Conservation (phyloP, 768 basidiomycete species). For the Boletus vinaceobasis region DNA sequence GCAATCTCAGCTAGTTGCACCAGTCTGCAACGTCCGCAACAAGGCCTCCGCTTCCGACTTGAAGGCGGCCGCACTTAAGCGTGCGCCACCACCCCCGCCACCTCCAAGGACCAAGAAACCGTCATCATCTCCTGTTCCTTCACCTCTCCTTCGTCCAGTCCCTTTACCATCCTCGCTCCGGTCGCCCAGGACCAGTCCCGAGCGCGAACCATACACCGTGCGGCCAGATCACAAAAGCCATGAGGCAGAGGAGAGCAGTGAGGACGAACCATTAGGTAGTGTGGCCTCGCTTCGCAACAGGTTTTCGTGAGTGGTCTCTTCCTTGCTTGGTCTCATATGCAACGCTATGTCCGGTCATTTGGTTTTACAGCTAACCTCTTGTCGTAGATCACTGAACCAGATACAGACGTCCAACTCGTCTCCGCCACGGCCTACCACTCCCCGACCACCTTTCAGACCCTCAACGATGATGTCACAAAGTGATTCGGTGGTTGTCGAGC, state of each 20-base stretch:
- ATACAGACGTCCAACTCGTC: constrained; percentile 5
- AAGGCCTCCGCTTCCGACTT: constrained; percentile 57
- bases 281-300: constrained; percentile 44
- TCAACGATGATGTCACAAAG: constrained; percentile 18
- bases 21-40: constrained; percentile 37
- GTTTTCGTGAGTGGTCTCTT: constrained; percentile 45
- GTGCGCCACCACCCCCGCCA: constrained; percentile 62
- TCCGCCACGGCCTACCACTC: constrained; percentile 17
- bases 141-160: constrained; percentile 53
- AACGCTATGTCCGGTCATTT: not conserved
- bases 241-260: constrained; percentile 10
- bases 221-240: not conserved
- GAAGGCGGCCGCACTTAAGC: constrained; percentile 37
- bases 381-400: constrained; percentile 9
- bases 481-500: constrained; percentile 16
- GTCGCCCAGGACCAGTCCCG: constrained; percentile 20
- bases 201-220: constrained; percentile 5
- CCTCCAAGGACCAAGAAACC: constrained; percentile 33
- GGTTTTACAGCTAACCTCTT: not conserved
- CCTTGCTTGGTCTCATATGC: not conserved
- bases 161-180: constrained; percentile 34
- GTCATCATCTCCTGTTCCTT: constrained; percentile 38
- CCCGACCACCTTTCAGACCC: constrained; percentile 14
- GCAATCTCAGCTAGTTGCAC: constrained; percentile 21
- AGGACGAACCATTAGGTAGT: constrained; percentile 16